phyloP scores from a whole-genome alignment of 2,329 filamentous ascomycete genomes.

The Xylaria sp. region DNA sequence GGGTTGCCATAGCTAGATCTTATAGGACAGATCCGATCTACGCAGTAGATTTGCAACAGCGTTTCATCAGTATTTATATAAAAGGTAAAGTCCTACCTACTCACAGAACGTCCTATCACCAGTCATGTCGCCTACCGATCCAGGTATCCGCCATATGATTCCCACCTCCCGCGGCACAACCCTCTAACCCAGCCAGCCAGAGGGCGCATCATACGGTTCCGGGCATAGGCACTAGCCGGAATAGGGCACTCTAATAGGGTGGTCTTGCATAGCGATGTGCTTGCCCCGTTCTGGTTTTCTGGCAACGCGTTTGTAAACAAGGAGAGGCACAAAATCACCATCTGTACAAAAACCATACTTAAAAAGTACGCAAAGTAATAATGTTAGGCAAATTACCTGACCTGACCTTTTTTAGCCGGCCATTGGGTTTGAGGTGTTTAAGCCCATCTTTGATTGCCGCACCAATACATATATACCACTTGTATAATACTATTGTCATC shows the following conservation, averaged over 20 bases:
- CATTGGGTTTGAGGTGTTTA: neutral
- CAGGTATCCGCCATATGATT: constrained; percentile 1
- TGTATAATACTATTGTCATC: neutral
- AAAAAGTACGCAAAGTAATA: neutral
- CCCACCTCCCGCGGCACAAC: neutral
- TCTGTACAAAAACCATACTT: constrained; percentile 12
- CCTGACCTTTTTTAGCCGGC: neutral
- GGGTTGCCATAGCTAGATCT: constrained; percentile 35
- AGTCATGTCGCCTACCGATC: constrained; percentile 19
- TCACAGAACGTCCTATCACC: constrained; percentile 14
- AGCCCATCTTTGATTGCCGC: constrained; percentile 5
- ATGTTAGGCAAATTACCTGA: neutral
- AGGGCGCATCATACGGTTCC: neutral
- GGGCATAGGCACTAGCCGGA: neutral
- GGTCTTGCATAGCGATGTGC: constrained; percentile 8
- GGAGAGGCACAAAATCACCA: constrained; percentile 7
- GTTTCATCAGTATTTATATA: constrained; percentile 35
- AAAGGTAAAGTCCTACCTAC: constrained; percentile 40
- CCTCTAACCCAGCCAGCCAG: neutral
- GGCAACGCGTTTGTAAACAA: constrained; percentile 1
- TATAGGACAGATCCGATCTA: constrained; percentile 37
- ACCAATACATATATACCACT: constrained; percentile 5
- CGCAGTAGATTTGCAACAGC: constrained; percentile 33
- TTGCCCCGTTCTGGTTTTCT: neutral
- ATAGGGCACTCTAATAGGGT: constrained; percentile 13